A percentile compares a stretch with the other conserved stretches of the same genome.
Conservation (phyloP, 805 yeast species). For the Ogataea naganishii region DNA sequence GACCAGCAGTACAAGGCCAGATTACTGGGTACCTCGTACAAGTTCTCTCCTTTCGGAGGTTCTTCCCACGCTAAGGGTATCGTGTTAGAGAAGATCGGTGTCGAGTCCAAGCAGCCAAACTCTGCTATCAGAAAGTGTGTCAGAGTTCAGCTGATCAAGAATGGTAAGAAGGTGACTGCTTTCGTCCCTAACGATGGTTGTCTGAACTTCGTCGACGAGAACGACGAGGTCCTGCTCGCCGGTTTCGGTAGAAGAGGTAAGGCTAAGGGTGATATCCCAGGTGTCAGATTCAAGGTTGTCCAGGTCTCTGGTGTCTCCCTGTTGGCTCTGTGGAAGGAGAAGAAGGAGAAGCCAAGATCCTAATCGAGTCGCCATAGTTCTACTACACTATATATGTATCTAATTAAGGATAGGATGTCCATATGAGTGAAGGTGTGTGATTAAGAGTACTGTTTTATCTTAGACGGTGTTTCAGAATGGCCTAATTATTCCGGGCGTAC, state of each 20-base stretch:
- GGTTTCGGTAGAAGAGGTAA: slow-evolving; percentile 99
- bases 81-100: slow-evolving; percentile 98
- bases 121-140: slow-evolving; percentile 99
- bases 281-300: slow-evolving; percentile 99
- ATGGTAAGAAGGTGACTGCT: slow-evolving; percentile 99
- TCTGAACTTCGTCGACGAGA: slow-evolving; percentile 98
- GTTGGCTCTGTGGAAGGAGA: slow-evolving; percentile 99
- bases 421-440: neutral
- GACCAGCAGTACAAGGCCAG: slow-evolving; percentile 97
- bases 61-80: slow-evolving; percentile 99
- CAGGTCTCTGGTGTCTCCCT: slow-evolving; percentile 99
- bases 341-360: slow-evolving; percentile 99
- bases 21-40: slow-evolving; percentile 99
- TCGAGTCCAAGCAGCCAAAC: slow-evolving; percentile 99
- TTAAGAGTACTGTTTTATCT: neutral
- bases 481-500: no score
- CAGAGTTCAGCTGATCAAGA: slow-evolving; percentile 99
- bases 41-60: slow-evolving; percentile 99
- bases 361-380: slow-evolving; percentile 33
- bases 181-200: slow-evolving; percentile 99
- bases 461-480: no score
- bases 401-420: neutral
- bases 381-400: neutral
- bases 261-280: slow-evolving; percentile 99
- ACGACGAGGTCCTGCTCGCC: slow-evolving; percentile 98